Evolutionary conservation across 2,329 filamentous ascomycete genomes (phyloP).

Genomic region (Stagonosporopsis rhizophila): DNA sequence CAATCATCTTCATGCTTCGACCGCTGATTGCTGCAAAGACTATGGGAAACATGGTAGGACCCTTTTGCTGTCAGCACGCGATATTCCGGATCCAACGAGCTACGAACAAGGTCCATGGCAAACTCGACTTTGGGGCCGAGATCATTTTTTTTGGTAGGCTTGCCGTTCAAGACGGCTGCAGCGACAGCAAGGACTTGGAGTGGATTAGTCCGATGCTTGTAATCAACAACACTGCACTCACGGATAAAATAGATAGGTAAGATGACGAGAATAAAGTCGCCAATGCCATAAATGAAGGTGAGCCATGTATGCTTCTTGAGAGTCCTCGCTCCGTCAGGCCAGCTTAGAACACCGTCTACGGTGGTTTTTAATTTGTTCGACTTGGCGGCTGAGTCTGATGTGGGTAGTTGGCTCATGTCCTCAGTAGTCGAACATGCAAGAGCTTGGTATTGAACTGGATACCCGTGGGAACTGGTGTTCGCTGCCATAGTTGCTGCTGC

Average conservation of each 20-base stretch:
- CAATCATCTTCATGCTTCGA: slow-evolving; percentile 47
- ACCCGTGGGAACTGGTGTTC: slow-evolving; percentile 21
- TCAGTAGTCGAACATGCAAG: slow-evolving; percentile 10
- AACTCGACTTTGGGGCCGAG: slow-evolving; percentile 38
- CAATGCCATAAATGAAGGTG: slow-evolving; percentile 22
- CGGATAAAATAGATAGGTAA: slow-evolving; percentile 46
- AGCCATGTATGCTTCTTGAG: slow-evolving; percentile 37
- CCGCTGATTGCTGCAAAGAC: slow-evolving; percentile 47
- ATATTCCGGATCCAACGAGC: too few species aligned
- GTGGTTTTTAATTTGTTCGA: slow-evolving; percentile 30
- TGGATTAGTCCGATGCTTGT: too few species aligned
- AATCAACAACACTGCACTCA: too few species aligned
- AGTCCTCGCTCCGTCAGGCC: slow-evolving; percentile 37
- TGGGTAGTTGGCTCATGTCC: neutral
- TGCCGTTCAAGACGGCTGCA: slow-evolving; percentile 33
- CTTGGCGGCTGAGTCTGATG: slow-evolving; percentile 9
- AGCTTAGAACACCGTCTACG: slow-evolving; percentile 34
- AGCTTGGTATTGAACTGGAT: slow-evolving; percentile 16
- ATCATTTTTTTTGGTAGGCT: too few species aligned
- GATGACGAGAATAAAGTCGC: slow-evolving; percentile 39
- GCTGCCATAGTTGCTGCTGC: slow-evolving; percentile 23
- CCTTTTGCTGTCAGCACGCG: too few species aligned
- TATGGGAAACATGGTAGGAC: slow-evolving; percentile 48
- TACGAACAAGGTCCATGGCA: slow-evolving; percentile 38
- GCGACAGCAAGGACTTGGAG: slow-evolving; percentile 43